Base-by-base conservation (phyloP, 2,329 filamentous ascomycete genomes). In the Phaeosphaeria sp. region DNA sequence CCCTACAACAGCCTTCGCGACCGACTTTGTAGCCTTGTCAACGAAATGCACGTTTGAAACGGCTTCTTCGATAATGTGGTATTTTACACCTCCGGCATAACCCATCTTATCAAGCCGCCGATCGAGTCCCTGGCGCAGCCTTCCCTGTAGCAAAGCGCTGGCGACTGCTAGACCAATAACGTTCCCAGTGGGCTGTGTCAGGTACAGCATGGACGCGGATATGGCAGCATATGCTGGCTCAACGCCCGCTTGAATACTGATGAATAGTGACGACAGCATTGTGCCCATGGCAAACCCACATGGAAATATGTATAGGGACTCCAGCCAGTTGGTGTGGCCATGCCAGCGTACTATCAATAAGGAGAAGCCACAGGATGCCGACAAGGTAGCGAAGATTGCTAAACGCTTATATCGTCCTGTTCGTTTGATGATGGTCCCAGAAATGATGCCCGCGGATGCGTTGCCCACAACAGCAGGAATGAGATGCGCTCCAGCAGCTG, bases 401-500 rank as follows among this genome's bases (percentile, higher is more conserved):
- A 68, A 54, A 7, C 44, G 21, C 50, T 72, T 72, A 56, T 74
- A 74, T 1, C 65, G 62, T n/a, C 71, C 71, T 11, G 65, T 66
- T 18, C 63, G 52, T 10, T 50, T 58, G 55, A 65, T 65, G 13
- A 65, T 55, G 1, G 39, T 66, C 0, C 89, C 89, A 0, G 87
- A 82, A 0, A 88, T 43, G 1, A 92, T 76, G 0, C 87, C 87
- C 0, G 88, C 89, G 0, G 86, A 58, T 0, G 89, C 85, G 64
- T 92, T 91, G 0, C 89, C 89, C 0, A 85, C 74, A 0, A 92
- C 88, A 0, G 89, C 86, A 0, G 89, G 89, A 42, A 91, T 81
- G 0, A 92, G 78, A 64, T 90, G 87, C 0, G 84, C 78, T 1
- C 83, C 83, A 0, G 89, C 87, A 1, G 79, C 76, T 0, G 88